phyloP scores from a whole-genome alignment of 2,329 filamentous ascomycete genomes.

The Cryphonectria naterciae region DNA sequence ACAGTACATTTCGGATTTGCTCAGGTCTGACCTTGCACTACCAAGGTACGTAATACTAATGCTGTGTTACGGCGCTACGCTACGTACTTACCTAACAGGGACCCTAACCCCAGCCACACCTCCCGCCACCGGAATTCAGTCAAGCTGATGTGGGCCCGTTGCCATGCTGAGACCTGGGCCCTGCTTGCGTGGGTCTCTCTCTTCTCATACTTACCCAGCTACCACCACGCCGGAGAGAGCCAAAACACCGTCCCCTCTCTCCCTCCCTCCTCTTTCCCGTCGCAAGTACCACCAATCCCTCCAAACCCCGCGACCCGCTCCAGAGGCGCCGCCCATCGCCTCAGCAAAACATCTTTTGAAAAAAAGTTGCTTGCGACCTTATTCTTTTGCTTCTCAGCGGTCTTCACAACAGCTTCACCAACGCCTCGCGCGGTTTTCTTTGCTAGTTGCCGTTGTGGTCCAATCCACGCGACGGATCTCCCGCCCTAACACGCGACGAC shows the following conservation, averaged over 20 bases:
- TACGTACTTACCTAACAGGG: not conserved
- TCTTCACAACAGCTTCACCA: not conserved
- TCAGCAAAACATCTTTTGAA: constrained; percentile 12
- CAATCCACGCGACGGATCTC: constrained; percentile 23
- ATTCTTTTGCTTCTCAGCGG: constrained; percentile 9
- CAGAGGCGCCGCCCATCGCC: constrained; percentile 25
- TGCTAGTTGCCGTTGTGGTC: constrained; percentile 14
- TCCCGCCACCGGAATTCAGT: constrained; percentile 8
- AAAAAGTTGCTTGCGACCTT: constrained; percentile 16
- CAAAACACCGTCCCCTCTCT: constrained; percentile 12
- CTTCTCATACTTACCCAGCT: not conserved
- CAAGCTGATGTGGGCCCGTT: not conserved
- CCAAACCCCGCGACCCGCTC: constrained; percentile 24
- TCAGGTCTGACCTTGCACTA: not conserved
- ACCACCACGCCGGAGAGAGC: constrained; percentile 22
- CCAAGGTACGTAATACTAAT: not conserved
- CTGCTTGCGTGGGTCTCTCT: constrained; percentile 4
- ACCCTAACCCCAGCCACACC: constrained; percentile 19
- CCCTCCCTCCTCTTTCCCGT: constrained; percentile 17
- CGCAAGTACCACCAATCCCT: constrained; percentile 19
- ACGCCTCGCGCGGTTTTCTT: constrained; percentile 21
- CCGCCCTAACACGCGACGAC: constrained; percentile 22
- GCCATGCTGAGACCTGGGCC: not conserved
- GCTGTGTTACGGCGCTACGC: not conserved
- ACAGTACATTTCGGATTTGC: not conserved